phyloP scores from a whole-genome alignment of 768 basidiomycete species.

The Kwoniella shandongensis region DNA sequence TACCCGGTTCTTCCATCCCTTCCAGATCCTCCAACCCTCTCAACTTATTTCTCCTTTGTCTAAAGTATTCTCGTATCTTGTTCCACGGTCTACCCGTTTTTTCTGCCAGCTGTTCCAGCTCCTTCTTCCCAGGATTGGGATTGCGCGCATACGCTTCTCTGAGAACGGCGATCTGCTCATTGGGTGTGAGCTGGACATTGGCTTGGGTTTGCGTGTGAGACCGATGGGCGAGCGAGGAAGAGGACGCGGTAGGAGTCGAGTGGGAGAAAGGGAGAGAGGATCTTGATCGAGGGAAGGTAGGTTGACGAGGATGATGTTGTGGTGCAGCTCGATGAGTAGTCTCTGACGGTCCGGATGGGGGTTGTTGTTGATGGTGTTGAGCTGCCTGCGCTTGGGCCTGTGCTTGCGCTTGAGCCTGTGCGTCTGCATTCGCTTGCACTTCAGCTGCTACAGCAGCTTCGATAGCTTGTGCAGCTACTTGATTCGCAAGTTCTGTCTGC shows the following conservation, averaged over 20 bases:
- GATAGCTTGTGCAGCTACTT: slow-evolving; percentile 36
- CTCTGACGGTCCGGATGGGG: slow-evolving; percentile 1
- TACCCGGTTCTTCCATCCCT: slow-evolving; percentile 40
- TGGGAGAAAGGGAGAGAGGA: background rate
- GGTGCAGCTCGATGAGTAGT: background rate
- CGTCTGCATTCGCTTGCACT: slow-evolving; percentile 5
- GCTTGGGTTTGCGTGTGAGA: slow-evolving; percentile 1
- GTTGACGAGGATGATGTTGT: slow-evolving; percentile 17
- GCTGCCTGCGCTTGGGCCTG: background rate
- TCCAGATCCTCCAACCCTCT: slow-evolving; percentile 42
- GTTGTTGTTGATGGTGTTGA: background rate
- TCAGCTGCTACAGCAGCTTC: slow-evolving; percentile 28
- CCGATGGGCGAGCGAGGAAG: background rate
- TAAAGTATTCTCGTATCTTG: slow-evolving; percentile 47
- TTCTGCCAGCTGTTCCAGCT: slow-evolving; percentile 34
- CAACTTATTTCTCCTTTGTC: slow-evolving; percentile 47
- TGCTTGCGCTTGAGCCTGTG: slow-evolving; percentile 3
- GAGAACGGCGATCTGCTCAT: slow-evolving; percentile 36
- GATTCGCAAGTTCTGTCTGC: slow-evolving; percentile 30
- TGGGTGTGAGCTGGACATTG: slow-evolving; percentile 1
- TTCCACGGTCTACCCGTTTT: slow-evolving; percentile 41
- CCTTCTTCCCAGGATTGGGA: slow-evolving; percentile 38
- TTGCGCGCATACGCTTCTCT: slow-evolving; percentile 39
- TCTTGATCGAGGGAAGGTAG: slow-evolving; percentile 9
- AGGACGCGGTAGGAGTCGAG: background rate